A percentile compares a stretch with the other conserved stretches of the same genome.
Conservation (phyloP, 129 eudicot species). For the Smallanthus sonchifolius region DNA sequence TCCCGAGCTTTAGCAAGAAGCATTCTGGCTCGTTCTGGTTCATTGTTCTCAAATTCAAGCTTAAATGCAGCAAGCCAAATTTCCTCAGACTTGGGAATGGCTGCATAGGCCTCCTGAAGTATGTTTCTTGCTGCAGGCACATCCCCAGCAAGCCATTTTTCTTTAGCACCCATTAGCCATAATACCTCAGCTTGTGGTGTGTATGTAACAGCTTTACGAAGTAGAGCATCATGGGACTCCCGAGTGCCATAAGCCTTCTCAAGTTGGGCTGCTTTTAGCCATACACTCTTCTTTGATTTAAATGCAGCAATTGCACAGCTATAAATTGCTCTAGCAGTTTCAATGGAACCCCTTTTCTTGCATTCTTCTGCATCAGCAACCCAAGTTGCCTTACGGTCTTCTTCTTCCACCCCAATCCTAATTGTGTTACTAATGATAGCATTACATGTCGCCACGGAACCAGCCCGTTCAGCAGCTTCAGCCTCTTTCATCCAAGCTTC, state of each 20-base stretch:
- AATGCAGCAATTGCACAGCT: slow-evolving; percentile 70
- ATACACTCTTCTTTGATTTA: slow-evolving; percentile 72
- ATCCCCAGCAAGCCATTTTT: slow-evolving; percentile 98
- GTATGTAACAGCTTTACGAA: slow-evolving; percentile 82
- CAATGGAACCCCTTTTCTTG: slow-evolving; percentile 83
- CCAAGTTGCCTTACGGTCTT: slow-evolving; percentile 90
- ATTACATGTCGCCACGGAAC: slow-evolving; percentile 79
- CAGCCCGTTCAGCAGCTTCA: slow-evolving; percentile 89
- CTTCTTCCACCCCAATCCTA: slow-evolving; percentile 86
- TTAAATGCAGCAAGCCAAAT: slow-evolving; percentile 99
- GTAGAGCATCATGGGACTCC: slow-evolving; percentile 79
- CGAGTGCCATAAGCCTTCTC: slow-evolving; percentile 66
- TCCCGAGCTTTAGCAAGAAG: slow-evolving; percentile 95
- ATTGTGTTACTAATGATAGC: slow-evolving; percentile 77
- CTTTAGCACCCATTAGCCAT: slow-evolving; percentile 98
- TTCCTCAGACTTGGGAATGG: slow-evolving; percentile 85
- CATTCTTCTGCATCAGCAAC: slow-evolving; percentile 95
- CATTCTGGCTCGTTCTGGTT: slow-evolving; percentile 81
- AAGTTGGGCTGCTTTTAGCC: slow-evolving; percentile 29
- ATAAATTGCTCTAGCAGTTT: slow-evolving; percentile 86
- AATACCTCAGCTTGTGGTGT: slow-evolving; percentile 86
- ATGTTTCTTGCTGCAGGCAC: slow-evolving; percentile 86
- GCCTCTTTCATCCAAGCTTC: slow-evolving; percentile 96
- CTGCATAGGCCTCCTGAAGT: slow-evolving; percentile 85
- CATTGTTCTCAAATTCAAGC: slow-evolving; percentile 91